Evolutionary conservation across 345 rosid species (phyloP), one percentile per base, ranked within the genome.

Genomic region (Bruguiera sexangula): DNA sequence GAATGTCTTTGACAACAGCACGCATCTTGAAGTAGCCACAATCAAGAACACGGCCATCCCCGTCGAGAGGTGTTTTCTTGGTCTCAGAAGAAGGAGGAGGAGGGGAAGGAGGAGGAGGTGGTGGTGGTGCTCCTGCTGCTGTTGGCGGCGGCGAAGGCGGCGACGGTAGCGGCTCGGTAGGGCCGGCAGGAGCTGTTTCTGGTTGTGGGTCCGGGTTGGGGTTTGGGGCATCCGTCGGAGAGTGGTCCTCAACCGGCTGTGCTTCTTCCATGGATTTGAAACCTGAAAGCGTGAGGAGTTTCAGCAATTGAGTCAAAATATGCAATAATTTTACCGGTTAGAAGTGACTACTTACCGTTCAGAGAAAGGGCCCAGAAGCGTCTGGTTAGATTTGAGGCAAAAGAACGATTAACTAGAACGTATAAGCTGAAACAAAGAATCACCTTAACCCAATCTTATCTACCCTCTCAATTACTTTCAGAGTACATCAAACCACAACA

Each of bases 21-120:
- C 84, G 84, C 73, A 83, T 75, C 78, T 75, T 80, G 62, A 71
- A 81, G 85, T 83, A 84, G 65, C 73, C 66, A 67, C 85, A 82
- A 37, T 88, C 82, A 58, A 79, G 86, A 48, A 82, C 32, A 65
- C 72, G 78, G 46, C 39, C 72, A 68, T 69, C 71, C 62, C 60
- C 75, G 51, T 88, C 96, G 58, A 78, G 82, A 4, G 85, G 66
- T 61, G 89, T 82, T 76, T 90, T 93, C 82, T 79, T 82, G 71
- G 73, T 81, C 53, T 60, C 65, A 16, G 72, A 34, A 65, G 75
- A 73, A 19, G 36, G 58, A 26, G 21, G 58, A 57, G 73, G 43
- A 0, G 51, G 57, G 46, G 73, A 34, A 1, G 57, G 16, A 16
- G 70, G 20, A 3, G 37, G 26, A 8, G 63, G 67, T 15, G 78